Base-by-base conservation (phyloP, 2,329 filamentous ascomycete genomes). In the Cryoendolithus antarcticus region DNA sequence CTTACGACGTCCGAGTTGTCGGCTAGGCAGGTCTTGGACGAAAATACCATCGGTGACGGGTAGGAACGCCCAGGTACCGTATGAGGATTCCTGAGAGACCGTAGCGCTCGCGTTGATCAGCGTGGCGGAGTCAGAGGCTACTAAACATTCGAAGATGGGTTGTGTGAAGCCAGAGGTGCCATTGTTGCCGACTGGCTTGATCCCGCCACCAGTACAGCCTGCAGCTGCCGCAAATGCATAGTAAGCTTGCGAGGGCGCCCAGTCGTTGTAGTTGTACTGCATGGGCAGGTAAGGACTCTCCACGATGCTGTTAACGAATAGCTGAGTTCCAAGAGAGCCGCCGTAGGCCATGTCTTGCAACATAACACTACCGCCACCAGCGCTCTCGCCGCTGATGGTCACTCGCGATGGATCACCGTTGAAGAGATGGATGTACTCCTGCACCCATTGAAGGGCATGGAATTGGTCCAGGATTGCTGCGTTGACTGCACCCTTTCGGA, bases 261-360 rank as follows among this genome's bases (percentile, higher is more conserved):
- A 59, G 10, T 65, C 67, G 36, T 66, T 60, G 47, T 67, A 72
- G 9, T 57, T 59, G 50, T 73, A 74, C 44, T 74, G 69, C 39
- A 68, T 67, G 0, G 72, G 70, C 7, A 73, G 60, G 45, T 71
- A 77, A 2, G 73, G 72, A 6, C 62, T 67, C 1, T 62, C 60
- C 2, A 66, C 54, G 21, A 64, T 58, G 35, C 44, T 44, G 51
- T 62, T 48, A 15, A 33, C 41, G 41, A 55, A 54, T 4, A 54
- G 44, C 11, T 44, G 39, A n/a, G 44, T 46, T 10, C 51, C 53
- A 12, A 52, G 35, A 6, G 48, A 39, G n/a, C 50, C 49, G 9
- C 48, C 49, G 30, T 52, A 51, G 3, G 50, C 49, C 42, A 52
- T 52, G 34, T 52, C 47, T 8, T 56, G 60, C 6, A 62, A 49